These are phyloP conservation scores for Zasmidium cellare DNA, from an alignment of 2,329 filamentous ascomycete genomes.

Conservation along the genomic window DNA sequence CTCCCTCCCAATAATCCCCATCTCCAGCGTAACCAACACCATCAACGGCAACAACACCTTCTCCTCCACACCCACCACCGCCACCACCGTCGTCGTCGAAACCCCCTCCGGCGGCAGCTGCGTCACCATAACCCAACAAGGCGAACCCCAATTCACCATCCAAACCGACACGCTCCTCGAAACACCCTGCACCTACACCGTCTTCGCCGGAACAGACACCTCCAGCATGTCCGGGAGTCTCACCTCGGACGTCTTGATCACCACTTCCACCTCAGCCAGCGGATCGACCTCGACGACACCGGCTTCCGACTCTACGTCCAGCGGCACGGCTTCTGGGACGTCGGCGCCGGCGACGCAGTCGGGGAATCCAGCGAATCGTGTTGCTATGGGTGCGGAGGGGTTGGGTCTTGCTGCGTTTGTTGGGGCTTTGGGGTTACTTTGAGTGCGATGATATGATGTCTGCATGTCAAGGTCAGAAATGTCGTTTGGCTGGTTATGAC, in stretches of 20 bases:
- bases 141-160: constrained; percentile 18
- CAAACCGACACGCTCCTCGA: constrained; percentile 20
- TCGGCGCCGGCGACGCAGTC: neutral
- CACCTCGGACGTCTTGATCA: neutral
- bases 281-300: neutral
- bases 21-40: constrained; percentile 6
- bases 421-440: neutral
- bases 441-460: too few relatives aligned
- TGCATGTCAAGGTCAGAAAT: too few relatives aligned
- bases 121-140: constrained; percentile 7
- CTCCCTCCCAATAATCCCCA: neutral
- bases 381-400: neutral
- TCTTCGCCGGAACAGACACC: neutral
- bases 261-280: neutral
- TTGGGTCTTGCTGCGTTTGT: neutral
- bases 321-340: neutral
- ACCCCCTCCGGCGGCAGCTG: constrained; percentile 10
- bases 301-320: neutral
- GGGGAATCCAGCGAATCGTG: neutral
- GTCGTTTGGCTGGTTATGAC: too few relatives aligned
- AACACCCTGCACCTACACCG: constrained; percentile 10
- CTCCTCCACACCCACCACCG: neutral
- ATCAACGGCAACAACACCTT: neutral
- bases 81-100: neutral
- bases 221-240: neutral